Conservation (phyloP, 2,329 filamentous ascomycete species). For the Alternaria burnsii region DNA sequence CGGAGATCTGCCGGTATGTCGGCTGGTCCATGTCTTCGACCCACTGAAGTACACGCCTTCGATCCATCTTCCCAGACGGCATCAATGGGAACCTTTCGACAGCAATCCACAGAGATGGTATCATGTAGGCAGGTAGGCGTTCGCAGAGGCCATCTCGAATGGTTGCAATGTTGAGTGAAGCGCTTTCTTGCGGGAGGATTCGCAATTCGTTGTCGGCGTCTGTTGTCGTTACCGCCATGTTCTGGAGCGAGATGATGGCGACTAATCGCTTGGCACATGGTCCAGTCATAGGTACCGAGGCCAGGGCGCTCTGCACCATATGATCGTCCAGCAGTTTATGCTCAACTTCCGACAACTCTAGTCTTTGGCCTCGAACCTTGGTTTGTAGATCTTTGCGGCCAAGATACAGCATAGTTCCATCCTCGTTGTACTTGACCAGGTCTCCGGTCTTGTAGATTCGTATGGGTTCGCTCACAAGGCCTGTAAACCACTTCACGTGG, state of each 20-base stretch:
- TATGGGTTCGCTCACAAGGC: constrained; percentile 2
- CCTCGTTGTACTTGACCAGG: constrained; percentile 47
- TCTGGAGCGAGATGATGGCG: constrained; percentile 37
- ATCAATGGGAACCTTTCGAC: constrained; percentile 42
- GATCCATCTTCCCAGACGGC: constrained; percentile 45
- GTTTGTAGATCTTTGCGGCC: constrained; percentile 46
- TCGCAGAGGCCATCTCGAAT: constrained; percentile 43
- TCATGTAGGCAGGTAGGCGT: constrained; percentile 45
- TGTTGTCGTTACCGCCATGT: constrained; percentile 11
- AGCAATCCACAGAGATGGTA: constrained; percentile 44
- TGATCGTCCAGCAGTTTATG: constrained; percentile 50
- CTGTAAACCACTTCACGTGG: constrained; percentile 32
- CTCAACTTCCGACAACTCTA: constrained; percentile 58
- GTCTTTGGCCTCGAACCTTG: constrained; percentile 55
- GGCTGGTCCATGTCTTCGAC: constrained; percentile 42
- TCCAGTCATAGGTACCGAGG: constrained; percentile 38
- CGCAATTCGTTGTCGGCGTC: constrained; percentile 15
- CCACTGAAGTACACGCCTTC: constrained; percentile 41
- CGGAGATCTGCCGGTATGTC: constrained; percentile 38
- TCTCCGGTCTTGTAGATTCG: constrained; percentile 50
- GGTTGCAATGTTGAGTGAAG: constrained; percentile 31
- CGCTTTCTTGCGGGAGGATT: constrained; percentile 32
- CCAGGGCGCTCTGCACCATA: constrained; percentile 40
- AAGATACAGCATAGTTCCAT: constrained; percentile 46
- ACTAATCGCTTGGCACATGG: constrained; percentile 46